Base-by-base conservation (phyloP, 768 basidiomycete genomes). In the Collybia sp. region DNA sequence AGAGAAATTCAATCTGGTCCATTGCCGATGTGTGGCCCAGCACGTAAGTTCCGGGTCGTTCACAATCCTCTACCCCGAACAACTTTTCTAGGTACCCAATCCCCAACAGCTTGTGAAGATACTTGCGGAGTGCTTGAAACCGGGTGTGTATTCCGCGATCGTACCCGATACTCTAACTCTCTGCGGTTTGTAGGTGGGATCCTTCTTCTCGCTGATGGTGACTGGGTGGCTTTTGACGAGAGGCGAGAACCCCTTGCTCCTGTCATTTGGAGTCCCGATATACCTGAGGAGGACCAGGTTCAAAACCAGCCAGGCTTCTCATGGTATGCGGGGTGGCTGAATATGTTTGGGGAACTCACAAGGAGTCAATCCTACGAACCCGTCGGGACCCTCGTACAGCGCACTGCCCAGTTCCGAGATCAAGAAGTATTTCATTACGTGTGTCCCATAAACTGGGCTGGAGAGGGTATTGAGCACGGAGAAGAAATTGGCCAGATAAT, bases 11-110 rank as follows among this genome's bases (percentile, higher is more conserved):
- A 54, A 56, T 45, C 45, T 64, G 34, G 46, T 62, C 11, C 61
- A 64, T 50, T 58, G 58, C 47, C 61, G 62, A 6, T 54, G 53
- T 48, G 54, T 62, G 16, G 51, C 53, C 16, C 55, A 54, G 37
- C 56, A 60, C 50, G 61, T 60, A 35, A 42, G 59, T 45, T 16
- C 16, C 13, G 5, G 15, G 15, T 20, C 13, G 18, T 25, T 36
- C 16, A 2, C 42, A 35, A 41, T 34, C 12, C 34, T 17, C 12
- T 10, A 2, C 2, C 40, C 44, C 16, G n/a, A n/a, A n/a, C n/a
- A n/a, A n/a, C n/a, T n/a, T n/a, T 31, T 32, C n/a, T 43, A 60
- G 57, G 42, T 55, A 15, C 34, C 30, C 8, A 52, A 55, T 16
- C 54, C 56, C 6, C 58, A 50, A 20, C 32, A 33, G 18, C 37